Conservation (phyloP, 441 rosid genomes). For the Cnidoscolus chayamansa region DNA sequence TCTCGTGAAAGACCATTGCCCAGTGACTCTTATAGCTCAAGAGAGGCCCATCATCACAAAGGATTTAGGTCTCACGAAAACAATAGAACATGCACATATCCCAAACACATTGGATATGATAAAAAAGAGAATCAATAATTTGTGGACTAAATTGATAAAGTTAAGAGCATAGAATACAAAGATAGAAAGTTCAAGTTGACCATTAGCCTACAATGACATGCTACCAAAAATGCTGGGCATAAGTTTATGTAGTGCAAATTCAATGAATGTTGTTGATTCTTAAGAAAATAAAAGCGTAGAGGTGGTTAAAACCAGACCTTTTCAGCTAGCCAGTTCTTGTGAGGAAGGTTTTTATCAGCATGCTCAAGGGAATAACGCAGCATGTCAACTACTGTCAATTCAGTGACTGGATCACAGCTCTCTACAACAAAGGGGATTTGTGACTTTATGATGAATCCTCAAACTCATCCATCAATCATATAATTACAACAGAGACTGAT, state of each 20-base stretch:
- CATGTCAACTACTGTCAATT: slow-evolving; percentile 51
- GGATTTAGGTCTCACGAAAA: no score
- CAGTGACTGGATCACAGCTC: slow-evolving; percentile 46
- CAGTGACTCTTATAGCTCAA: no score
- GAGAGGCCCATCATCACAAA: no score
- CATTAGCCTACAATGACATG: neutral
- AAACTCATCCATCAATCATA: neutral
- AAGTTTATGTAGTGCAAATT: neutral
- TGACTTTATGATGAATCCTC: slow-evolving; percentile 8
- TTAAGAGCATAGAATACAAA: no score
- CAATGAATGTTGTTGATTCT: neutral
- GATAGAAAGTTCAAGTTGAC: no score
- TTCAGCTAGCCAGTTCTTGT: slow-evolving; percentile 26
- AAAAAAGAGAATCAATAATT: no score
- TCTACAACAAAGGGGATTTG: slow-evolving; percentile 30
- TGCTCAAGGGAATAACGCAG: slow-evolving; percentile 72
- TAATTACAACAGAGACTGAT: neutral
- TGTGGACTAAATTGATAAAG: no score
- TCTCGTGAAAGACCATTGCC: no score
- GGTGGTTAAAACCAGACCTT: slow-evolving; percentile 37
- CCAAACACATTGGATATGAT: no score
- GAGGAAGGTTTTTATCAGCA: slow-evolving; percentile 65
- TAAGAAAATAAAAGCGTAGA: slow-evolving; percentile 2
- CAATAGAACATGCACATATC: no score
- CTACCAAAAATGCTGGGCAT: neutral